phyloP scores from a whole-genome alignment of 2,329 filamentous ascomycete species.

The Aspergillus carbonarius region DNA sequence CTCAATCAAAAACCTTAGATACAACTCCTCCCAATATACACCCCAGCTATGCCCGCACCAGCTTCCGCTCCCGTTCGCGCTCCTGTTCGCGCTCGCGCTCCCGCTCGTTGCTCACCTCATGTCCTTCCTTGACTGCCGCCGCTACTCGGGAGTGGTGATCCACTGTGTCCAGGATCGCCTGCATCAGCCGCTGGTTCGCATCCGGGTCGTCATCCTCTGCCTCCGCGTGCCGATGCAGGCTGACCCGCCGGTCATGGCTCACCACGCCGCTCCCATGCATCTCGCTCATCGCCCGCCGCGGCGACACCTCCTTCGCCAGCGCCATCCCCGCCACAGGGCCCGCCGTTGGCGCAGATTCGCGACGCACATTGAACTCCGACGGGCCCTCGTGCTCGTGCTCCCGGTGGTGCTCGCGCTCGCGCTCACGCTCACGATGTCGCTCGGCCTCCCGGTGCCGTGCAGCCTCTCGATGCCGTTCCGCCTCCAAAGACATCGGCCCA shows the following conservation, averaged over 20 bases:
- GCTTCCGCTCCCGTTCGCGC: conserved; percentile 29
- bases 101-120: conserved; percentile 24
- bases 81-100: conserved; percentile 22
- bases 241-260: conserved; percentile 21
- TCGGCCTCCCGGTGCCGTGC: neutral
- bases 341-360: conserved; percentile 24
- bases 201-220: conserved; percentile 39
- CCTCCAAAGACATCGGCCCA: conserved; percentile 4
- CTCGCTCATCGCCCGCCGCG: conserved; percentile 41
- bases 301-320: conserved; percentile 27
- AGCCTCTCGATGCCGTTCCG: conserved; percentile 4
- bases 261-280: conserved; percentile 27
- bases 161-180: conserved; percentile 45
- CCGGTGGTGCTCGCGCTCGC: neutral
- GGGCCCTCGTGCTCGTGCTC: conserved; percentile 1
- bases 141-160: conserved; percentile 39
- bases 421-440: neutral
- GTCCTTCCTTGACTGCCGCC: conserved; percentile 31
- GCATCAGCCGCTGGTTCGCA: conserved; percentile 41
- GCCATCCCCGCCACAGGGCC: conserved; percentile 24
- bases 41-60: conserved; percentile 22
- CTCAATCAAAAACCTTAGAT: conserved; percentile 19
- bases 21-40: conserved; percentile 13
- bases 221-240: conserved; percentile 16
- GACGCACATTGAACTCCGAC: conserved; percentile 13